Evolutionary conservation across 805 yeast genomes (phyloP).

Genomic region (Yamadazyma takamatsuzukensis): DNA sequence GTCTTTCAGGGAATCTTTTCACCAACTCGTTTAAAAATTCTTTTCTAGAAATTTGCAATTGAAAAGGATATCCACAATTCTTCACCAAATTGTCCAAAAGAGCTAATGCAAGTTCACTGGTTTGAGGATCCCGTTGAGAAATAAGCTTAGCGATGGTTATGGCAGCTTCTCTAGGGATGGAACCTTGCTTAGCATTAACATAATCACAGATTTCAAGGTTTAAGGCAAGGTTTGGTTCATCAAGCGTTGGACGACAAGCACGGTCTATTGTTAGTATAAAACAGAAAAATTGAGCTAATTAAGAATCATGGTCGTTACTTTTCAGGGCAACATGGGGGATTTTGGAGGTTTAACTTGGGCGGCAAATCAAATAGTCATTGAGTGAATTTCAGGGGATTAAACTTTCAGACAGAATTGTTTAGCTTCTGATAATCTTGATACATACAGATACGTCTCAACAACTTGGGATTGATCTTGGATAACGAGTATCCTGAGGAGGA

Average conservation of each 20-base stretch:
- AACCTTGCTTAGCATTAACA: conserved; percentile 89
- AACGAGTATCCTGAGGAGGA: conserved; percentile 20
- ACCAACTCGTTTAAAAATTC: conserved; percentile 93
- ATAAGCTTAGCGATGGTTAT: conserved; percentile 76
- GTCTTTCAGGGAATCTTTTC: conserved; percentile 89
- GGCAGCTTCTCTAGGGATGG: conserved; percentile 89
- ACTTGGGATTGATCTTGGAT: conserved; percentile 44
- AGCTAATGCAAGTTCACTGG: conserved; percentile 77
- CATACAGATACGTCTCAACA: conserved; percentile 43
- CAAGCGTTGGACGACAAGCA: conserved; percentile 80
- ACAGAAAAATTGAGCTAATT: too few relatives aligned
- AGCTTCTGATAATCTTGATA: too few relatives aligned
- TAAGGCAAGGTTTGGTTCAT: conserved; percentile 83
- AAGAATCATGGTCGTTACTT: too few relatives aligned
- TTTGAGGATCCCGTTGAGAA: conserved; percentile 79
- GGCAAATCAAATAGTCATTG: too few relatives aligned
- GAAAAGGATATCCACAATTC: conserved; percentile 97
- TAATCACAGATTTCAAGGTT: conserved; percentile 92
- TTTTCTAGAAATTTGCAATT: conserved; percentile 88
- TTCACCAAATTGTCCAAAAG: conserved; percentile 87
- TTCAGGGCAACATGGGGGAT: too few relatives aligned
- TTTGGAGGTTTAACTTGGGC: too few relatives aligned
- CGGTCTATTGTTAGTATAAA: too few relatives aligned
- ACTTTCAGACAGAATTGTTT: too few relatives aligned
- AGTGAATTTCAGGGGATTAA: too few relatives aligned